Conservation (phyloP, 225 moss, liverwort and hornwort species). For the Straminergon stramineum region DNA sequence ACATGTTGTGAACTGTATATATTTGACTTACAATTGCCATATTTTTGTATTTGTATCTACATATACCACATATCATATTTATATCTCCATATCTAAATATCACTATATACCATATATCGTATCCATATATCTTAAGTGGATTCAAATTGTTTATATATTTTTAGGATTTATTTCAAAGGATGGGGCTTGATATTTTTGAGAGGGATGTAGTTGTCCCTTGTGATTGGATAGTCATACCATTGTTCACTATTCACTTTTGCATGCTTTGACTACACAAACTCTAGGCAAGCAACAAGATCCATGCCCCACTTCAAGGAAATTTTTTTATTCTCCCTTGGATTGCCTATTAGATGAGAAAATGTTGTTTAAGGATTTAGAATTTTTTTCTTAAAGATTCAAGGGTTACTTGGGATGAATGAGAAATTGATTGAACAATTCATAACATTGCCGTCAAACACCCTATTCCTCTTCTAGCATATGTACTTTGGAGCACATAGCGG, state of each 20-base stretch:
- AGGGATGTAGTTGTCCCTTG: neutral
- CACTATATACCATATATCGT: no score
- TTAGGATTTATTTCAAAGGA: no score
- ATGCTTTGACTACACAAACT: neutral
- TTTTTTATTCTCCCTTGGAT: neutral
- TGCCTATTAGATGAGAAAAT: fast-evolving
- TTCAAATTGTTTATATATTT: no score
- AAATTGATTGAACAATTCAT: neutral
- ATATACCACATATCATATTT: no score
- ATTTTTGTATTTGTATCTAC: no score
- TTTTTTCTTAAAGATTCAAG: neutral
- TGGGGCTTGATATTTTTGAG: no score
- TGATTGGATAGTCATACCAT: neutral
- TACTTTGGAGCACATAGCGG: neutral
- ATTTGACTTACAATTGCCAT: no score
- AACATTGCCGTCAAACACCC: neutral
- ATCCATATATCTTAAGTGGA: no score
- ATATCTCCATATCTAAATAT: no score
- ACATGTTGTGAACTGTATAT: no score
- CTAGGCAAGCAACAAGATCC: neutral
- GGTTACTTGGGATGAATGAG: neutral
- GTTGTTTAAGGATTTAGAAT: neutral
- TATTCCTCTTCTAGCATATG: neutral
- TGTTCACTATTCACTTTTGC: neutral
- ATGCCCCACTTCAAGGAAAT: neutral